Conservation (phyloP, 345 rosid genomes). For the Pistacia integerrima region DNA sequence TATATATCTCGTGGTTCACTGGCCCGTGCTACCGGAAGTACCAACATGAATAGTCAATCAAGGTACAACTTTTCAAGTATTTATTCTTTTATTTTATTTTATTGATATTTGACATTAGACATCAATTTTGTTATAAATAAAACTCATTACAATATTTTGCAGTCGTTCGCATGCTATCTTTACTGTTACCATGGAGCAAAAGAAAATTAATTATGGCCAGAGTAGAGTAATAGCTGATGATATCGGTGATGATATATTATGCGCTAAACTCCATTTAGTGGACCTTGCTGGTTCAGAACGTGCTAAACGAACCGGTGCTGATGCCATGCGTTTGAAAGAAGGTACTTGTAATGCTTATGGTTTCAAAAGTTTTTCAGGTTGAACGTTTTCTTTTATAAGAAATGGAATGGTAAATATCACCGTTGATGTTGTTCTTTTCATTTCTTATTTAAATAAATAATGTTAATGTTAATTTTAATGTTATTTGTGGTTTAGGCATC, state of each 20-base stretch:
- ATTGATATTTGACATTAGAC: background rate
- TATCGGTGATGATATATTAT: conserved; percentile 70
- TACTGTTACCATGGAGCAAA: conserved; percentile 91
- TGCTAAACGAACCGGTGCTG: conserved; percentile 95
- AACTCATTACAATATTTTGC: conserved; percentile 20
- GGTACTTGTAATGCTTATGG: conserved; percentile 42
- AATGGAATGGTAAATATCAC: no score
- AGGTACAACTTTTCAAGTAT: conserved; percentile 44
- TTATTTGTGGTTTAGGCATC: conserved; percentile 51
- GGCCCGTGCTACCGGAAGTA: conserved; percentile 92
- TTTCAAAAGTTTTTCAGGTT: background rate
- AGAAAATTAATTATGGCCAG: conserved; percentile 51
- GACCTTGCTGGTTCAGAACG: conserved; percentile 98
- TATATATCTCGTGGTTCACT: conserved; percentile 76
- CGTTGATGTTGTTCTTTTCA: no score
- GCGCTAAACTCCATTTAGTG: conserved; percentile 90
- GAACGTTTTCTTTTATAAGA: no score
- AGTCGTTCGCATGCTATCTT: conserved; percentile 99
- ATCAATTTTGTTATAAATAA: background rate
- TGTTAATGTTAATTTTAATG: background rate
- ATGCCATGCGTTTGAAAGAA: conserved; percentile 97
- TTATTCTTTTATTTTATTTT: background rate
- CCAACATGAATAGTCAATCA: conserved; percentile 97
- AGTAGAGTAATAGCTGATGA: conserved; percentile 45
- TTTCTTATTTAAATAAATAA: background rate